Conservation (phyloP, 208 protist genomes). For the Perkinsela sp. region DNA sequence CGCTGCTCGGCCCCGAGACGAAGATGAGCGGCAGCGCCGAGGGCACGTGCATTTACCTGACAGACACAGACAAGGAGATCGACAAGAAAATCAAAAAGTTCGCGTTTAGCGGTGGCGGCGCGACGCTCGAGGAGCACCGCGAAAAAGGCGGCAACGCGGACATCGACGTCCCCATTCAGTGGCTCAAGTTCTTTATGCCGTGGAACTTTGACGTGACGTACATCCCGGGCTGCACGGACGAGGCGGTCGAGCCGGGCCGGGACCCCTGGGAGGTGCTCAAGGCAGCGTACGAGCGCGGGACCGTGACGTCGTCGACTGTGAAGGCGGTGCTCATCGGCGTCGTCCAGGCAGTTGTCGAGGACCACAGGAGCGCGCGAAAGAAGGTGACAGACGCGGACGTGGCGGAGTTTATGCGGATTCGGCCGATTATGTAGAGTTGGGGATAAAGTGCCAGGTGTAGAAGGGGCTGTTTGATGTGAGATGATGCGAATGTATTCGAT, state of each 20-base stretch:
- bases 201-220: constrained; percentile 70
- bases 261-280: constrained; percentile 11
- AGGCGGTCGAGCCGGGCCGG: neutral
- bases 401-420: constrained; percentile 8
- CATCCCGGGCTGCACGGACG: constrained; percentile 12
- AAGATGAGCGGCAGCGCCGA: constrained; percentile 88
- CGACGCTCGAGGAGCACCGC: constrained; percentile 84
- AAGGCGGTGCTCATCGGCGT: constrained; percentile 76
- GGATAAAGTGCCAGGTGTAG: too few relatives aligned
- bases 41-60: constrained; percentile 76
- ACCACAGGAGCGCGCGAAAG: constrained; percentile 57
- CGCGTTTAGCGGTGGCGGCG: constrained; percentile 89
- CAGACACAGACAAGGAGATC: constrained; percentile 77
- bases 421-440: neutral
- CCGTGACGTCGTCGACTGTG: constrained; percentile 81
- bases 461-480: too few relatives aligned
- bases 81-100: constrained; percentile 83
- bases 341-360: constrained; percentile 43
- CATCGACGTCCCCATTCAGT: constrained; percentile 84
- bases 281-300: constrained; percentile 70
- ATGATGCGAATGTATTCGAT: too few relatives aligned
- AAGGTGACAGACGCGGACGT: constrained; percentile 66
- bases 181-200: constrained; percentile 90
- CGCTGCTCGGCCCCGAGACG: constrained; percentile 73
- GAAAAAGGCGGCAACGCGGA: constrained; percentile 66